Base-by-base conservation (phyloP, 306 rosid genomes). In the Castanea crenata region DNA sequence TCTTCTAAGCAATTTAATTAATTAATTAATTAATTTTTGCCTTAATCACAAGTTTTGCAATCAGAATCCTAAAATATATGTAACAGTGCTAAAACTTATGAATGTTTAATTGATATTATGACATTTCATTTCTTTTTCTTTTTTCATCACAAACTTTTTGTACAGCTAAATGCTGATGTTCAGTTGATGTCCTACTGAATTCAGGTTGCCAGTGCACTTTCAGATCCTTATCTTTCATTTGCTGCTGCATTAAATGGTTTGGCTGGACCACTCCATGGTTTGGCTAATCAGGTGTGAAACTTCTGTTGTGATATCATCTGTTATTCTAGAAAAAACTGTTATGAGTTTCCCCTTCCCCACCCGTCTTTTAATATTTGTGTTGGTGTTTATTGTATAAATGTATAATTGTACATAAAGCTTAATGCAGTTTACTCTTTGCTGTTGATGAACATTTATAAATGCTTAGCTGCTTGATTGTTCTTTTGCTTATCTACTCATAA, bases 261-360 rank as follows among this genome's bases (percentile, higher is more conserved):
- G 86, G 98, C 99, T 83, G 98, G 99, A 68, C 99, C 99, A 63
- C 89, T 96, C 69, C 99, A 95, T 89, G 99, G 99, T 79, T 90
- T 95, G 93, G 99, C 99, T 75, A 95, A 95, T 89, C 99, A 96
- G 99, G 99, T 96, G 54, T 76, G 80, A 51, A 76, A 77, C 68
- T 68, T 79, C 73, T 18, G 46, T 73, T 71, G 31, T 70, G 27
- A 63, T 69, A 18, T 63, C 15, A 65, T 68, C 77, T 58, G 8
- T 58, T 54, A 12, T 20, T 65, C 20, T 7, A 16, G 27, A 76
- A 68, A n/a, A 23, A 11, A 69, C 58, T 16, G 14, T 16, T 35
- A 3, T 27, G 18, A 32, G 67, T 75, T 70, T 23, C 49, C 6
- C 54, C 80, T 67, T 32, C 35, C 52, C 55, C 72, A 74, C 54